phyloP scores from a whole-genome alignment of 2,329 filamentous ascomycete genomes.

The Trichoderma atrobrunneum region DNA sequence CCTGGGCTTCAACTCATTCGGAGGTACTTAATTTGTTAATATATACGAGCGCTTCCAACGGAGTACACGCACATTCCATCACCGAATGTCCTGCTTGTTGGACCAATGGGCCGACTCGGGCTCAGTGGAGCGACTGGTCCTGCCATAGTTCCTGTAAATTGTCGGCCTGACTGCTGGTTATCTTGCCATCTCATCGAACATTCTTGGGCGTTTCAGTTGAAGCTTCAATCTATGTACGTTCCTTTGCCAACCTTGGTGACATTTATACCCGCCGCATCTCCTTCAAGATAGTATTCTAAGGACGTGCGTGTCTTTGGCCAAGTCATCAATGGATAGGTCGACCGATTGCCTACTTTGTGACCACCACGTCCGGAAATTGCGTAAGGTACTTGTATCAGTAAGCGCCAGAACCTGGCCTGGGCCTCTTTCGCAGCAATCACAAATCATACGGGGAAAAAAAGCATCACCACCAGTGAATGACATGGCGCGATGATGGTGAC shows the following conservation, averaged over 20 bases:
- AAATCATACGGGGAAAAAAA: not conserved
- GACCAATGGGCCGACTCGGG: not conserved
- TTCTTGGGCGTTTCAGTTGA: conserved; percentile 7
- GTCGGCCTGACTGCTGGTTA: not conserved
- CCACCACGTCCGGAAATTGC: conserved; percentile 5
- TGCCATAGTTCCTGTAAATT: conserved; percentile 7
- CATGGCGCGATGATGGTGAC: not conserved
- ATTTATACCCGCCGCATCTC: not conserved
- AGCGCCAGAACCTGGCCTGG: not conserved
- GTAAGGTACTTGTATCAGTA: not conserved
- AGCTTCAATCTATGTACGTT: not conserved
- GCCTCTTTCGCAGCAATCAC: not conserved
- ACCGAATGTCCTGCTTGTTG: not conserved
- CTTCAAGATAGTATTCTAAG: too few species aligned
- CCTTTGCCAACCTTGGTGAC: not conserved
- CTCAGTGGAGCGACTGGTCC: conserved; percentile 9
- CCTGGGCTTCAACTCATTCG: not conserved
- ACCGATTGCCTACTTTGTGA: not conserved
- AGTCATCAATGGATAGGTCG: not conserved
- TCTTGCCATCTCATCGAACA: not conserved
- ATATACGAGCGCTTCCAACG: not conserved
- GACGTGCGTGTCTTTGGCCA: not conserved
- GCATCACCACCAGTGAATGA: not conserved
- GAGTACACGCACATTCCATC: not conserved
- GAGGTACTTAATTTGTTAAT: not conserved